These are phyloP conservation scores for Trypanosoma cruzi DNA, from an alignment of 208 protist species.

Conservation along the genomic window DNA sequence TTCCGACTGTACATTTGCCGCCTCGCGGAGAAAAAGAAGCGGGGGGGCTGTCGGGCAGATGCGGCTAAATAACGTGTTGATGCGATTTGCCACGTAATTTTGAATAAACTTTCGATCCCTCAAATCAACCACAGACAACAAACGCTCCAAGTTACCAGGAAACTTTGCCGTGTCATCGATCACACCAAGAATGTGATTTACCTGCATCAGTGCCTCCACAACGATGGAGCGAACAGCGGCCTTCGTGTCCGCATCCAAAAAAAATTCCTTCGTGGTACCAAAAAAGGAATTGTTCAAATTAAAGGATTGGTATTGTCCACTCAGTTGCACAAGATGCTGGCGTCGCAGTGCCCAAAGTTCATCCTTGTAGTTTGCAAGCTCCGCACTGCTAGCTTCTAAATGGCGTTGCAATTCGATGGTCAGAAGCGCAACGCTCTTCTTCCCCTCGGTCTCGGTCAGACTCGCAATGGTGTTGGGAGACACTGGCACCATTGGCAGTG, in stretches of 20 bases:
- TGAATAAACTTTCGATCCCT: slow-evolving; percentile 57
- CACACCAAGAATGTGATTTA: slow-evolving; percentile 42
- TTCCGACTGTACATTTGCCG: slow-evolving; percentile 18
- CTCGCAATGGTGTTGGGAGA: slow-evolving; percentile 30
- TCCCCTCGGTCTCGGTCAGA: background rate
- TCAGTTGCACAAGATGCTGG: slow-evolving; percentile 65
- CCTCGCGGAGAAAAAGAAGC: slow-evolving; percentile 24
- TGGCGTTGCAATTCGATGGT: slow-evolving; percentile 38
- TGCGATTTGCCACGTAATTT: slow-evolving; percentile 55
- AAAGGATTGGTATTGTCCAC: slow-evolving; percentile 44
- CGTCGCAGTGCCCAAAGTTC: slow-evolving; percentile 44
- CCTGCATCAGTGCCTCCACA: slow-evolving; percentile 50
- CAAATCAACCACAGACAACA: slow-evolving; percentile 34
- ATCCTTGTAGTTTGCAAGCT: slow-evolving; percentile 43
- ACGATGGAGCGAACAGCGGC: slow-evolving; percentile 60
- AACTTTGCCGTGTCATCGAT: slow-evolving; percentile 23
- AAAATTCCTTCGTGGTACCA: slow-evolving; percentile 44
- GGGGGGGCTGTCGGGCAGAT: slow-evolving; percentile 56
- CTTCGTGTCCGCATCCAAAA: slow-evolving; percentile 61
- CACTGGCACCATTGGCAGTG: slow-evolving; percentile 16
- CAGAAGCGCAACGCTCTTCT: slow-evolving; percentile 8
- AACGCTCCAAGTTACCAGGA: slow-evolving; percentile 19
- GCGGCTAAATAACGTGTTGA: slow-evolving; percentile 64
- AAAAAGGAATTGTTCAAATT: slow-evolving; percentile 37
- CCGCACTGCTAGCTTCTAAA: slow-evolving; percentile 44